These are phyloP conservation scores for Rhizoclosmatium hyalinum DNA, from an alignment of 371 early-diverging fungal genomes.

Conservation along the genomic window DNA sequence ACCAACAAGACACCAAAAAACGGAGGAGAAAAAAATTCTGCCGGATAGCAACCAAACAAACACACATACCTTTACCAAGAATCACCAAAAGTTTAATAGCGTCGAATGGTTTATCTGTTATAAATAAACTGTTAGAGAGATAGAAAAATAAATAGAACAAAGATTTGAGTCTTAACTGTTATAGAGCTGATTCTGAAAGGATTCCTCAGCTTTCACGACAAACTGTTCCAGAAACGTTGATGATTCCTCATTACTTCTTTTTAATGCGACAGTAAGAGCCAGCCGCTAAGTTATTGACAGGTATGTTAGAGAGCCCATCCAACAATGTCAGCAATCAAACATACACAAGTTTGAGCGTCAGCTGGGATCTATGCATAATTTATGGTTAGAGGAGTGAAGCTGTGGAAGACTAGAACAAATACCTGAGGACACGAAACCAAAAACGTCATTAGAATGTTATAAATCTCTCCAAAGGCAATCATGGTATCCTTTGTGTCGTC, in stretches of 20 bases:
- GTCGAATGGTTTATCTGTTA: slow-evolving; percentile 5
- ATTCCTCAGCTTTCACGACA: slow-evolving; percentile 5
- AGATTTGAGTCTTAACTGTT: background rate
- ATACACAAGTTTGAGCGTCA: slow-evolving; percentile 17
- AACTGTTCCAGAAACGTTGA: slow-evolving; percentile 8
- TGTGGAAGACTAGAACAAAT: background rate
- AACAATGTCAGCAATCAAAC: background rate
- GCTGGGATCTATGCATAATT: slow-evolving; percentile 10
- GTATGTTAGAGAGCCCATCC: too few species aligned
- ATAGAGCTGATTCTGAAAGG: background rate
- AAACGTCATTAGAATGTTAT: background rate
- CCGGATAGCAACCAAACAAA: background rate
- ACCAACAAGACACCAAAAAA: background rate
- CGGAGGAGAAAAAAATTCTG: background rate
- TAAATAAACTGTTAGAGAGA: background rate
- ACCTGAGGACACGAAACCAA: background rate
- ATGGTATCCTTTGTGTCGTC: background rate
- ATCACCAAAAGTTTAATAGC: background rate
- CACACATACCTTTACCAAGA: slow-evolving; percentile 14
- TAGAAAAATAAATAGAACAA: background rate
- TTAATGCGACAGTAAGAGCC: background rate
- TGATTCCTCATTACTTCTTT: background rate
- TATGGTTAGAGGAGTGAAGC: background rate
- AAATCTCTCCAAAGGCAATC: slow-evolving; percentile 6
- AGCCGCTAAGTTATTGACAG: slow-evolving; percentile 11